These are phyloP conservation scores for Euphorbia peplus DNA, from an alignment of 345 rosid genomes.

Conservation along the genomic window DNA sequence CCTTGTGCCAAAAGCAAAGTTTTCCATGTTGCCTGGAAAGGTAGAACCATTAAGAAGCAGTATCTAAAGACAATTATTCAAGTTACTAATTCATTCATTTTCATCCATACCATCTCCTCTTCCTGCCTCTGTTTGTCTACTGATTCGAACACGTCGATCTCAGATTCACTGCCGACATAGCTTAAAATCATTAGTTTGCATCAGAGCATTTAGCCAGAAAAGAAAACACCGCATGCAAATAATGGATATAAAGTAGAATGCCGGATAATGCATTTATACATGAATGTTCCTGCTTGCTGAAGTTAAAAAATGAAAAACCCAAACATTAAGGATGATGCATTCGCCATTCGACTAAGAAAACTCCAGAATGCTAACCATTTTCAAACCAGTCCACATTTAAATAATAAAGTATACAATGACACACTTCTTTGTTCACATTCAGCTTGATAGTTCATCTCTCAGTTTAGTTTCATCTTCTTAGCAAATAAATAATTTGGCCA, in stretches of 20 bases:
- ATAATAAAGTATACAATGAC: neutral
- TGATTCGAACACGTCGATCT: conserved; percentile 86
- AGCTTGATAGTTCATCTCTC: neutral
- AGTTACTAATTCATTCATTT: conserved; percentile 10
- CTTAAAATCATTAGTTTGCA: conserved; percentile 7
- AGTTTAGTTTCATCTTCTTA: too few relatives aligned
- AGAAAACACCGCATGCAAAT: neutral
- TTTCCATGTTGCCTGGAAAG: conserved; percentile 69
- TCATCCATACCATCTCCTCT: conserved; percentile 59
- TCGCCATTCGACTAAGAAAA: neutral
- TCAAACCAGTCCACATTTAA: neutral
- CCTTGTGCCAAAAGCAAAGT: conserved; percentile 47
- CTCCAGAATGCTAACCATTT: neutral
- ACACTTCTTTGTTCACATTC: neutral
- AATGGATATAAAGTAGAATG: neutral
- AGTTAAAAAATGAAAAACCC: neutral
- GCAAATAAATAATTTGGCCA: neutral
- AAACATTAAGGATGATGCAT: neutral
- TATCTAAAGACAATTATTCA: neutral
- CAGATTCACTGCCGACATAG: conserved; percentile 60
- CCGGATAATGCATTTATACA: neutral
- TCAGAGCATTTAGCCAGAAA: neutral
- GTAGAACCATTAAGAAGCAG: neutral
- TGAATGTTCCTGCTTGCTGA: neutral
- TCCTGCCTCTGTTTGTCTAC: conserved; percentile 69